Evolutionary conservation across 495 filamentous ascomycete genomes (phyloP), one percentile per base, ranked within the genome.

Genomic region (Tuber magnatum): DNA sequence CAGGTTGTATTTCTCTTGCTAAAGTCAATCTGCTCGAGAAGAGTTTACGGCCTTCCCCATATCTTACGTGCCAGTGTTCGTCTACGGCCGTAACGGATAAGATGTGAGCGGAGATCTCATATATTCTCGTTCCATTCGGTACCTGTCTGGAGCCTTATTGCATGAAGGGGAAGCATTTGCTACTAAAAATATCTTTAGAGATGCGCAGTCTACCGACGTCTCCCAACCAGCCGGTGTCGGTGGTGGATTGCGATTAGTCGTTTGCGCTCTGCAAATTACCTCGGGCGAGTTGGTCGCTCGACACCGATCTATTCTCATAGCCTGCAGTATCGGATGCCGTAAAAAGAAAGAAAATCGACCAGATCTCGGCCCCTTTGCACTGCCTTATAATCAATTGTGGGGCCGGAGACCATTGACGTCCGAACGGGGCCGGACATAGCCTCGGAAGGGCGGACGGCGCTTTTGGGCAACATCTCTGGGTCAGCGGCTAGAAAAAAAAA

Each of bases 171-270:
- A 16, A 65, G 56, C 28, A 65, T 65, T 65, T 65, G 28, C 56
- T 65, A 65, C 56, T 65, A 65, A 65, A 65, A 65, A 65, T 65
- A 65, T 65, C 56, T 35, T 65, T 65, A 65, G 32, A 65, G 56
- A 65, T 65, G 56, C 6, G 56, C 56, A 65, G 28, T 35, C 28
- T 65, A 65, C 56, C 56, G 56, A 65, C 28, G 28, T 35, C 56
- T 32, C 16, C 5, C 56, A 14, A 65, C 12, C 28, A 65, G 16
- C 28, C 14, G 35, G 28, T 65, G 56, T 65, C 56, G 56, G 56
- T 4, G 35, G 28, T 35, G 56, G 35, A 65, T 65, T 65, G 56
- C 56, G 56, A 35, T 65, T 28, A 65, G 56, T 65, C 56, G 28
- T 35, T 65, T 65, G 56, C 28, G 28, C 56, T 35, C 56, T 18